phyloP scores from a whole-genome alignment of 1,284 basidiomycete genomes.

The Ustilago vetiveriae region DNA sequence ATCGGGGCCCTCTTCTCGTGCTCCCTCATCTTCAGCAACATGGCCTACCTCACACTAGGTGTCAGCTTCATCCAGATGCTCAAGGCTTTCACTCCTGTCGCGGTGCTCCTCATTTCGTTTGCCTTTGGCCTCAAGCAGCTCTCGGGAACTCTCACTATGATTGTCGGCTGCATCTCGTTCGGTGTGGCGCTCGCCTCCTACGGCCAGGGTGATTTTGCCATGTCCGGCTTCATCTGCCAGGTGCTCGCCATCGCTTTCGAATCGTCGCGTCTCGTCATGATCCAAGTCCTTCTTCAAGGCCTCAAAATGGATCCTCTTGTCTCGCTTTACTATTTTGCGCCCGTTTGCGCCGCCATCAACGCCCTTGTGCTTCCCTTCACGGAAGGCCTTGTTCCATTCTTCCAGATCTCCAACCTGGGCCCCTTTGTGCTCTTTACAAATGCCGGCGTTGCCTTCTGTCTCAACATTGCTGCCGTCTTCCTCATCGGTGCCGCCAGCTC shows the following conservation, averaged over 20 bases:
- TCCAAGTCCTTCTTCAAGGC: slow-evolving; percentile 92
- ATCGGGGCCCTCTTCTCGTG: slow-evolving; percentile 92
- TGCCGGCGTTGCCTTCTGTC: slow-evolving; percentile 85
- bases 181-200: slow-evolving; percentile 89
- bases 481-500: slow-evolving; percentile 88
- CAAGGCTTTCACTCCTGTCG: slow-evolving; percentile 97
- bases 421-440: slow-evolving; percentile 83
- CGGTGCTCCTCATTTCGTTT: slow-evolving; percentile 94
- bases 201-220: slow-evolving; percentile 85
- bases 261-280: slow-evolving; percentile 91
- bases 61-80: slow-evolving; percentile 98
- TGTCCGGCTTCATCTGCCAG: slow-evolving; percentile 80
- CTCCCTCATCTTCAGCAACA: slow-evolving; percentile 90
- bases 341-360: slow-evolving; percentile 88
- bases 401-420: slow-evolving; percentile 77
- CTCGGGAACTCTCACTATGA: slow-evolving; percentile 79
- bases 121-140: slow-evolving; percentile 88
- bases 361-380: slow-evolving; percentile 83
- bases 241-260: slow-evolving; percentile 74
- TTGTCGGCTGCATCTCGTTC: slow-evolving; percentile 89
- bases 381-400: slow-evolving; percentile 88
- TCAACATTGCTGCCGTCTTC: slow-evolving; percentile 94
- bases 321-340: slow-evolving; percentile 82
- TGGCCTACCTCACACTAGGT: slow-evolving; percentile 88
- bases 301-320: slow-evolving; percentile 95